Evolutionary conservation across 2,329 filamentous ascomycete species (phyloP).

Genomic region (Nemania sp.): DNA sequence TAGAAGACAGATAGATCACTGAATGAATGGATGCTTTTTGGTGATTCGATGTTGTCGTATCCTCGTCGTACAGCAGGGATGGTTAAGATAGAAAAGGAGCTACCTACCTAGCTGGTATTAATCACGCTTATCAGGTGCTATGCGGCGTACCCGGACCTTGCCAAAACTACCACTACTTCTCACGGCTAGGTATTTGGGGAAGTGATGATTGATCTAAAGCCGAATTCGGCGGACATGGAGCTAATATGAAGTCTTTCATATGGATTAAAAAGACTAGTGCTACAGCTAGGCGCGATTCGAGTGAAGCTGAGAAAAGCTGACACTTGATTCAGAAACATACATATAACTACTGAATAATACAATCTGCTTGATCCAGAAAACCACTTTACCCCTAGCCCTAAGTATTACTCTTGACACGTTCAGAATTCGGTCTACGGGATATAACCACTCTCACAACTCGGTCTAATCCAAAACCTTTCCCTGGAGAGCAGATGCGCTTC

Average conservation of each 20-base stretch:
- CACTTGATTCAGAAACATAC: conserved; percentile 20
- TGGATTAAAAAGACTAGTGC: not conserved
- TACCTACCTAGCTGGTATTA: no score
- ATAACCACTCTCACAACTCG: conserved; percentile 5
- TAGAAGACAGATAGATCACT: no score
- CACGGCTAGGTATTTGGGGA: not conserved
- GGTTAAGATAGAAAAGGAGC: no score
- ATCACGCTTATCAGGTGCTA: not conserved
- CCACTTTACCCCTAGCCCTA: not conserved
- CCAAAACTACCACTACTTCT: not conserved
- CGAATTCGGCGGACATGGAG: not conserved
- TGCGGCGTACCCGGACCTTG: not conserved
- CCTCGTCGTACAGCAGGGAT: no score
- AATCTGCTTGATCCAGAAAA: conserved; percentile 29
- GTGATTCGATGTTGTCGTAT: no score
- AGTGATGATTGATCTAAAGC: not conserved
- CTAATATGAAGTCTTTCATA: not conserved
- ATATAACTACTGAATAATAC: conserved; percentile 33
- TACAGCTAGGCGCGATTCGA: not conserved
- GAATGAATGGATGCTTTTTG: no score
- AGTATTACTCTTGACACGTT: conserved; percentile 4
- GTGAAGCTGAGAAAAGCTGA: conserved; percentile 2
- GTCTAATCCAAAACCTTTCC: conserved; percentile 76
- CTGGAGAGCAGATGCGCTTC: conserved; percentile 76
- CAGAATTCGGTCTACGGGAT: not conserved